Evolutionary conservation across 2,329 filamentous ascomycete genomes (phyloP), one percentile per base, ranked within the genome.

Genomic region (Biscogniauxia mediterranea): DNA sequence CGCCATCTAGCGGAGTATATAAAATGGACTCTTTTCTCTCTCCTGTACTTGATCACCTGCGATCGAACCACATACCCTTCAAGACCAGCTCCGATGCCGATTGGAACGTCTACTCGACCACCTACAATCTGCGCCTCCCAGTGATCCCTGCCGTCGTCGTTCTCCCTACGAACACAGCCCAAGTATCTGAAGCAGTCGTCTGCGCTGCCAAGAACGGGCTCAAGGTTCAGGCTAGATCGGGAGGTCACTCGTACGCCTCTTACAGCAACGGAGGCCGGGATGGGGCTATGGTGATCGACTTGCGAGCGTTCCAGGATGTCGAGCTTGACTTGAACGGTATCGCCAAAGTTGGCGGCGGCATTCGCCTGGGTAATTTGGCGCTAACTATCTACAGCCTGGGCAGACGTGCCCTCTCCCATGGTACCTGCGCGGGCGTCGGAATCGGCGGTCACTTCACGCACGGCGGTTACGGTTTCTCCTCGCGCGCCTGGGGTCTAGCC

Each of bases 231-330:
- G 74, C 80, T n/a, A 76, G 75, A 59, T 77, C 76, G 51, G 81
- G 81, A 9, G 81, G 81, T 0, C 81, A 83, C 62, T 80, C 76
- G 11, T 84, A 82, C 69, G 81, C 74, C 1, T 81, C 79, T 50
- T 78, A 79, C 64, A 78, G 79, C 71, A 73, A 68, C 57, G 74
- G 76, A 6, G 76, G 74, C 1, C 46, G 61, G 1, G 61, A 77
- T 61, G 74, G 75, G 3, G 64, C 70, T 52, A 68, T 75, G 57
- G 71, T 78, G 15, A 61, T 79, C 42, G 73, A 77, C 59, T 65
- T 78, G 26, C 66, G 74, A 42, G 56, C 68, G 3, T 66, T 77
- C 55, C 68, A 73, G 25, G 56, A 59, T 9, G 55, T 76, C 28
- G 9, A 21, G 0, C 55, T 72, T 20, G 57, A 62, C 13, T 21